Conservation (phyloP, 176 grass and related monocot genomes). For the Dendrocalamus sinicus region DNA sequence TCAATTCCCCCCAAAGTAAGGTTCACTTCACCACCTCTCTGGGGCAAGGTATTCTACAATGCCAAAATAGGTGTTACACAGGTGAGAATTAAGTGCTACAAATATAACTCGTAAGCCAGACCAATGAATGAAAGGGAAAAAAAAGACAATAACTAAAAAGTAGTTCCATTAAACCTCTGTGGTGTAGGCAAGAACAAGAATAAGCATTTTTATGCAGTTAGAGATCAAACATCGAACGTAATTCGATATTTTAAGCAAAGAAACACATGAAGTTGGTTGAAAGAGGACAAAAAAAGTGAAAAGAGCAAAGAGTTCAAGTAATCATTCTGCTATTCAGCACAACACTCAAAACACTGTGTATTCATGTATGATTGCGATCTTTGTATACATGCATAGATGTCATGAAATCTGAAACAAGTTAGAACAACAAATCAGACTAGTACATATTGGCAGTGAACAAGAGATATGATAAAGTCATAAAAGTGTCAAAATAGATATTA, state of each 20-base stretch:
- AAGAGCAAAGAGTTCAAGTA: slow-evolving; percentile 13
- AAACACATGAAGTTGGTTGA: background rate
- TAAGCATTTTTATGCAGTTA: slow-evolving; percentile 4
- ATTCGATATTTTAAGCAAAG: slow-evolving; percentile 2
- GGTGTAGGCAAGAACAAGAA: slow-evolving; percentile 9
- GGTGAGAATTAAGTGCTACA: slow-evolving; percentile 17
- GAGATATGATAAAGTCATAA: background rate
- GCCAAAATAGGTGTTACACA: slow-evolving; percentile 35
- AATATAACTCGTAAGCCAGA: background rate
- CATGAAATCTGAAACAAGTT: background rate
- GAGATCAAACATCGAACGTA: slow-evolving; percentile 23
- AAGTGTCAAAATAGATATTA: slow-evolving; percentile 6
- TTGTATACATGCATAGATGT: slow-evolving; percentile 4
- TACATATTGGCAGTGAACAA: slow-evolving; percentile 26
- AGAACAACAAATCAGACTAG: slow-evolving; percentile 14
- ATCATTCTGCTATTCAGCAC: background rate
- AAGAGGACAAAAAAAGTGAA: background rate
- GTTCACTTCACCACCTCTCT: slow-evolving; percentile 91
- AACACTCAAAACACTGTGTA: slow-evolving; percentile 10
- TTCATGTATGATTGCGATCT: background rate
- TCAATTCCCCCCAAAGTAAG: slow-evolving; percentile 97
- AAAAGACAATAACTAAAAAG: slow-evolving; percentile 13
- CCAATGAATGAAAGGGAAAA: slow-evolving; percentile 23
- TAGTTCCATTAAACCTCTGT: background rate
- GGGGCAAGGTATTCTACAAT: slow-evolving; percentile 84